Evolutionary conservation across 208 protist genomes (phyloP).

Genomic region (Trypanosoma melophagium): DNA sequence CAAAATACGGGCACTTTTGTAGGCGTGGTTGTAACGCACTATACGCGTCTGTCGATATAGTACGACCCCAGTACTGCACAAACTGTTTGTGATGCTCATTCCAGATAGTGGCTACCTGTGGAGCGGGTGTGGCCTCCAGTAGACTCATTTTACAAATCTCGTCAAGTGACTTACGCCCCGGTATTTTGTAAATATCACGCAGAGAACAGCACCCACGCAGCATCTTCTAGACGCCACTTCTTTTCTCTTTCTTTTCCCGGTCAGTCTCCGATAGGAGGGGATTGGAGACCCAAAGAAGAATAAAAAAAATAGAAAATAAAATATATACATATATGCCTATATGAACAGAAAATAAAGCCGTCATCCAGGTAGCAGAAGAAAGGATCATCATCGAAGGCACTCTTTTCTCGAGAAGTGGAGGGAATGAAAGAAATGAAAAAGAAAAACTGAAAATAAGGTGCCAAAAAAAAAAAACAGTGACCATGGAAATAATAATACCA

Average conservation of each 20-base stretch:
- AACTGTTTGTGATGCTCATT: slow-evolving; percentile 87
- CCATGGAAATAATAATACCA: background rate
- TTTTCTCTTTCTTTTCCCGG: background rate
- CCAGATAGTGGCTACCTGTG: slow-evolving; percentile 84
- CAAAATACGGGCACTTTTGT: slow-evolving; percentile 84
- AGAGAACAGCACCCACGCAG: slow-evolving; percentile 29
- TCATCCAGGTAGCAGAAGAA: no score
- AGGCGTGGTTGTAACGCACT: slow-evolving; percentile 82
- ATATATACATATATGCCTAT: no score
- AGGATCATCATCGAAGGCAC: no score
- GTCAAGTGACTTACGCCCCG: slow-evolving; percentile 87
- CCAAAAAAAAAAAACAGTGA: background rate
- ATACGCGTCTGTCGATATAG: slow-evolving; percentile 80
- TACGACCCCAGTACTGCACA: slow-evolving; percentile 89
- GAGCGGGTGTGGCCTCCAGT: slow-evolving; percentile 70
- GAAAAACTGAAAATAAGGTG: slow-evolving; percentile 11
- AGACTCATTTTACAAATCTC: slow-evolving; percentile 81
- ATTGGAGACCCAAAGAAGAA: slow-evolving; percentile 10
- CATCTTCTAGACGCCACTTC: slow-evolving; percentile 32
- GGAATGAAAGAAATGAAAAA: slow-evolving; percentile 25
- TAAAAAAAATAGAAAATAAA: background rate
- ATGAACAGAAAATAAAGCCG: no score
- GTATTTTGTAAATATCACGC: slow-evolving; percentile 63
- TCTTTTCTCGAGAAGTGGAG: background rate
- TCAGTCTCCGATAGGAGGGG: no score